Percentiles rank a stretch among this genome's conserved stretches.
phyloP scores from a whole-genome alignment of 2,329 filamentous ascomycete species.

The Aspergillus calidoustus region DNA sequence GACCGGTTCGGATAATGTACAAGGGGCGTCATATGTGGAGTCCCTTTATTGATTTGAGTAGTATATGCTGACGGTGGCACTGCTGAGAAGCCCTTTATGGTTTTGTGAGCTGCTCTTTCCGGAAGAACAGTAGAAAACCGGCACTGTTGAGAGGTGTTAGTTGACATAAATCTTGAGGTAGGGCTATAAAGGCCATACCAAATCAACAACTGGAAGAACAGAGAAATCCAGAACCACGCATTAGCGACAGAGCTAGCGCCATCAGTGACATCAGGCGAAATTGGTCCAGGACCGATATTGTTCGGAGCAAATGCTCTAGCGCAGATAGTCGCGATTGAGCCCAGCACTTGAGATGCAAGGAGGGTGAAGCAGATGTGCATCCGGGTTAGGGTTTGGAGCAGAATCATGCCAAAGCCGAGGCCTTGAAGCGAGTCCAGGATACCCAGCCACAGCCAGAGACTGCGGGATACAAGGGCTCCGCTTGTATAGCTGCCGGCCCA shows the following conservation, averaged over 20 bases:
- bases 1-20: not conserved
- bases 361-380: constrained; percentile 68
- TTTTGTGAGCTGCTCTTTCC: constrained; percentile 51
- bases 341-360: constrained; percentile 64
- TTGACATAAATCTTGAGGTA: not conserved
- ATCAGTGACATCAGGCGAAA: constrained; percentile 65
- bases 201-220: constrained; percentile 62
- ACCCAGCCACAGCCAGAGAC: constrained; percentile 70
- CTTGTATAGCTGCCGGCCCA: constrained; percentile 62
- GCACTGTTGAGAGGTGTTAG: constrained; percentile 31
- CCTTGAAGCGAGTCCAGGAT: constrained; percentile 68
- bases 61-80: not conserved
- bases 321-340: constrained; percentile 65
- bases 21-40: not conserved
- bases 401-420: constrained; percentile 70
- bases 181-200: constrained; percentile 49
- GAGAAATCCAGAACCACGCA: constrained; percentile 65
- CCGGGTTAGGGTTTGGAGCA: constrained; percentile 67
- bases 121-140: constrained; percentile 50
- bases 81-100: constrained; percentile 32
- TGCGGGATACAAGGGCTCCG: constrained; percentile 60
- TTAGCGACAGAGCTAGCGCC: constrained; percentile 52
- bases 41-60: not conserved
- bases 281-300: constrained; percentile 62
- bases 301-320: constrained; percentile 65